Percentiles rank a stretch among this genome's conserved stretches.
These are phyloP conservation scores for Kuraishia floccosa DNA, from an alignment of 805 yeast genomes.

Conservation along the genomic window DNA sequence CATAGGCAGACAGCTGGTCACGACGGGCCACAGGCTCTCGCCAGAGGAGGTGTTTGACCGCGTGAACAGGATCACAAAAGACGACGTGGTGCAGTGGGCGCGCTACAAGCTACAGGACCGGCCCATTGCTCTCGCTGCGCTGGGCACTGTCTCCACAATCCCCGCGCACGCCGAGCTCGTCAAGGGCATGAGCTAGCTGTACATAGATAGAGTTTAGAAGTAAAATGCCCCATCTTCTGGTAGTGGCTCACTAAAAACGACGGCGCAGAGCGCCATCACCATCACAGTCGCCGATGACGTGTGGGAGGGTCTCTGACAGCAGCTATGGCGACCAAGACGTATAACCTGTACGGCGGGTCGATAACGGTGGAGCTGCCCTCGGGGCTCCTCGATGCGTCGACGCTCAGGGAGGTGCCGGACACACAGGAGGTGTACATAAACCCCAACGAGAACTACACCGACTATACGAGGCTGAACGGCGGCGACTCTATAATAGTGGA, in stretches of 20 bases:
- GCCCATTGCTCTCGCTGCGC: slow-evolving; percentile 84
- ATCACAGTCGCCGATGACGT: too few relatives aligned
- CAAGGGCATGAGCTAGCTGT: too few relatives aligned
- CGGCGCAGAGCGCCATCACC: too few relatives aligned
- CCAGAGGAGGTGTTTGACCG: slow-evolving; percentile 67
- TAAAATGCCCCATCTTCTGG: too few relatives aligned
- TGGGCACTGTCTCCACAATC: too few relatives aligned
- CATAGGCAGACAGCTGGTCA: slow-evolving; percentile 92
- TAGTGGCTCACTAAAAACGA: too few relatives aligned
- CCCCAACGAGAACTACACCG: slow-evolving; percentile 11
- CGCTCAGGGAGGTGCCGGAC: slow-evolving; percentile 78
- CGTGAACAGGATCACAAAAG: slow-evolving; percentile 66
- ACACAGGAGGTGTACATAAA: slow-evolving; percentile 84
- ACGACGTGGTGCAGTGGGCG: slow-evolving; percentile 84
- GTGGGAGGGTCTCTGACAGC: too few relatives aligned
- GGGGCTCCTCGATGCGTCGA: slow-evolving; percentile 64
- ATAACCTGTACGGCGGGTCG: slow-evolving; percentile 72
- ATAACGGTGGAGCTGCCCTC: slow-evolving; percentile 46
- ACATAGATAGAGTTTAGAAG: too few relatives aligned
- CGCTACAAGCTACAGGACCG: slow-evolving; percentile 65
- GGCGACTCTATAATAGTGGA: slow-evolving; percentile 58
- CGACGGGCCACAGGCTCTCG: slow-evolving; percentile 72
- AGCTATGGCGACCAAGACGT: too few relatives aligned
- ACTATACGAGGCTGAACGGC: slow-evolving; percentile 15
- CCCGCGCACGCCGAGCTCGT: too few relatives aligned